Base-by-base conservation (phyloP, 352 stramenopile genomes). In the Phytophthora idaei region DNA sequence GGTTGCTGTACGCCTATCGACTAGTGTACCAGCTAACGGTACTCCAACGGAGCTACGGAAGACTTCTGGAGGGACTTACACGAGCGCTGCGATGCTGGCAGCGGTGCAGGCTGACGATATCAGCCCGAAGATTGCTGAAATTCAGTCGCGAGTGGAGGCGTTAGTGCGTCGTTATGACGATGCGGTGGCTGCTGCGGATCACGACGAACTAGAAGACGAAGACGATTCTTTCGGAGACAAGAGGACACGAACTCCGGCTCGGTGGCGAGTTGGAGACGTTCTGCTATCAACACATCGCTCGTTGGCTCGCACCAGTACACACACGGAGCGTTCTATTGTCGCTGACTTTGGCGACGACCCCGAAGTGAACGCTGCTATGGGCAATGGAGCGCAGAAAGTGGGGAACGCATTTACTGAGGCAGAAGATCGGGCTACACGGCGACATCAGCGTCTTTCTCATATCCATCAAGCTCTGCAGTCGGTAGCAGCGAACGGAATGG, bases 81-180 rank as follows among this genome's bases (percentile, higher is more conserved):
- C 59, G 1, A 71, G 52, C 52, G 45, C 47, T 44, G 39, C 57
- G 21, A 62, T 73, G 50, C n/a, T 74, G 6, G 42, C 56, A 37
- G 36, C 57, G 5, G 54, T 54, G 4, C 37, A 41, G 14, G 25
- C 52, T 34, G 53, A 46, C 2, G 48, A 50, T 17, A 46, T 57
- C 5, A 87, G 87, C 31, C 74, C 81, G 0, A 73, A 90, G 54
- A 77, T 90, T 28, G 76, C 72, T 1, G 84, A 81, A 27, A 93
- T 93, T 63, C 84, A 90, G 67, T 83, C 75, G 12, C 77, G 84
- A 28, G 84, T 93, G 32, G 78, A 75, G 5, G 84, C 90, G n/a
- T 69, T 93, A 17, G 74, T 93, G 48, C 81, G 84, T 10, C 75
- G 73, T 4, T 93, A 85, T 54, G 79, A 93, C 48, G 84, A 89